Evolutionary conservation across 2,329 filamentous ascomycete species (phyloP), one percentile per base, ranked within the genome.

Genomic region (Stachybotrys chartarum): DNA sequence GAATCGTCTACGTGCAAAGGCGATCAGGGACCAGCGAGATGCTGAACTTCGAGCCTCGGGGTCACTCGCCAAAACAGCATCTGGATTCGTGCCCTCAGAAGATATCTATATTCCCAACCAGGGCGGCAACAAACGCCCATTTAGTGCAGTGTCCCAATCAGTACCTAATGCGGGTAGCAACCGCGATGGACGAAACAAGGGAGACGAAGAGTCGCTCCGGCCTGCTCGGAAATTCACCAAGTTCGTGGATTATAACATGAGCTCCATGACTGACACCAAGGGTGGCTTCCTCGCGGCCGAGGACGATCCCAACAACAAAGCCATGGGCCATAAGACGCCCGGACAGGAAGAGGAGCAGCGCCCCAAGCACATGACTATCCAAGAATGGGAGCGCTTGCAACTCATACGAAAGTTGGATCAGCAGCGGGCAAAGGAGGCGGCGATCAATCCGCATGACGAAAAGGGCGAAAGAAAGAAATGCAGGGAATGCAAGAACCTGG

Each of bases 211-310:
- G 68, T 57, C 70, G 48, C 85, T 95, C 52, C 85, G 85, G 55
- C 87, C 93, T 1, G 90, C 90, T 50, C 83, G 86, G 65, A 97
- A 95, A 66, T 97, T 97, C 63, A 85, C 89, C 58, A 93, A 94
- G 70, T 97, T 88, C 68, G 92, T 99, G 66, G 94, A 99, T 68
- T 97, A 97, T 74, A 94, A 99, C 71, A 94, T 99, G 73, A 93
- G 89, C 68, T 88, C 93, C 73, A 97, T 99, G 91, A 95, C 88
- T 7, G 94, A 99, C 70, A 97, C 93, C 1, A 97, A 97, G 68
- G 94, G 94, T 59, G 94, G 94, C 1, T 99, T 99, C 71, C 73
- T 99, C 60, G 89, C 87, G n/a, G 81, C 83, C 1, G 89, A 93
- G 59, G 94, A 99, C 67, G 94, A 99, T 70, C 94, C 94, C 1